Evolutionary conservation across 23 red algal species (phyloP), one percentile per base, ranked within the genome.

Genomic region (Gracilaria caudata): DNA sequence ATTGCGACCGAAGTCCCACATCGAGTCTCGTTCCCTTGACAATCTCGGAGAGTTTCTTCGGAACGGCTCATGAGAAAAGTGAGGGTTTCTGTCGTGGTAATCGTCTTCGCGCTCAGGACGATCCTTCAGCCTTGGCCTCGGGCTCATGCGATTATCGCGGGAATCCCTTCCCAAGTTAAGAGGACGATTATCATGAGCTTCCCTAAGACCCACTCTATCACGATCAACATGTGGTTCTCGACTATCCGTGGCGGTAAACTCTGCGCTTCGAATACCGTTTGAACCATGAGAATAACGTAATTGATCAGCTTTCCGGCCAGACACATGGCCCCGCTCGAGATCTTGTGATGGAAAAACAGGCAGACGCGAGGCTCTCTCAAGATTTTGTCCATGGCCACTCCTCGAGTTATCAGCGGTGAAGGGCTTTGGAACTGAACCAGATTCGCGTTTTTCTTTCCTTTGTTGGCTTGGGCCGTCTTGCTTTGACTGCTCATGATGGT

Each of bases 1-100:
- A 16, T 75, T 75, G 37, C 23, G 70, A 38, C 37, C 40, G 38
- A 12, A 75, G 29, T 75, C 70, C 39, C 70, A 40, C 37, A 29
- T 8, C 9, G n/a, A 0, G 7, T 49, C 40, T 25, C 39, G n/a
- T 7, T 75, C 70, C 20, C 33, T 75, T 29, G 39, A 13, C 6
- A 29, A 29, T 21, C 38, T 45, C 1, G 70, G 70, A 25, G 70
- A 47, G 14, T 10, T 47, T 30, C 70, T 49, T 28, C 38, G 70
- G 7, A 75, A 38, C 4, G 70, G 19, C 7, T 75, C 70, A 29
- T 75, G 70, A 49, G 70, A 47, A 46, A 46, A 16, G n/a, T 33
- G 70, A 47, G 37, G 43, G 70, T 26, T 24, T 25, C 70, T 43
- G 14, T 43, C 43, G 1, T 25, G 39, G 20, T 26, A 29, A 5